phyloP scores from a whole-genome alignment of 164 flowering plant species.

The Berberis thunbergii region DNA sequence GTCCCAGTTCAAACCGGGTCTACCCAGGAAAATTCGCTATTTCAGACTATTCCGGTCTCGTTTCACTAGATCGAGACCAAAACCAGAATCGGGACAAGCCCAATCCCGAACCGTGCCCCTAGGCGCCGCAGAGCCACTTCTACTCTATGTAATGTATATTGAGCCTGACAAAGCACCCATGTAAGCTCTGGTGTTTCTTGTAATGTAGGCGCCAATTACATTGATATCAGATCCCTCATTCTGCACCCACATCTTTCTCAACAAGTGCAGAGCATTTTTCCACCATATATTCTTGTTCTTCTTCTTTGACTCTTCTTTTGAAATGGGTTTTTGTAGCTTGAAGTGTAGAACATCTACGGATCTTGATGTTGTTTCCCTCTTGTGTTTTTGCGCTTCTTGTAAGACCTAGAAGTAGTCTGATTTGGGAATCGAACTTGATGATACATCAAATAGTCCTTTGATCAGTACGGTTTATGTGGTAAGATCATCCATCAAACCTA shows the following conservation, averaged over 20 bases:
- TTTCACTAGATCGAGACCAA: too few relatives aligned
- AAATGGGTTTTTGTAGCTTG: constrained; percentile 80
- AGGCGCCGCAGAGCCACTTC: constrained; percentile 49
- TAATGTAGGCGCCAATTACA: constrained; percentile 5
- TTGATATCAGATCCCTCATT: background rate
- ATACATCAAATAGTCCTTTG: too few relatives aligned
- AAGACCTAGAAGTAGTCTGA: constrained; percentile 28
- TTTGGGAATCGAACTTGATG: too few relatives aligned
- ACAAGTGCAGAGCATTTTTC: constrained; percentile 57
- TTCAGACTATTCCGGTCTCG: too few relatives aligned
- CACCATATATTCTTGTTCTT: constrained; percentile 63
- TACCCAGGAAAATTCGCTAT: too few relatives aligned
- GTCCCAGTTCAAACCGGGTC: too few relatives aligned
- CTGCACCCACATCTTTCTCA: constrained; percentile 41
- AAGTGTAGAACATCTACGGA: constrained; percentile 54
- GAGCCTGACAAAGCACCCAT: constrained; percentile 60
- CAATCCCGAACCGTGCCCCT: too few relatives aligned
- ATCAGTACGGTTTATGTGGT: too few relatives aligned
- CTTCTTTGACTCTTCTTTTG: constrained; percentile 38
- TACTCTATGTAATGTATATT: constrained; percentile 53
- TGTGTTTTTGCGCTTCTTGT: constrained; percentile 73
- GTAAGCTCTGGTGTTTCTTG: constrained; percentile 12
- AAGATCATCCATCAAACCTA: too few relatives aligned
- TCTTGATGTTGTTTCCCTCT: constrained; percentile 29
- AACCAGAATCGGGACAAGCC: too few relatives aligned